Conservation (phyloP, 2,329 filamentous ascomycete genomes). For the Penicillium italicum region DNA sequence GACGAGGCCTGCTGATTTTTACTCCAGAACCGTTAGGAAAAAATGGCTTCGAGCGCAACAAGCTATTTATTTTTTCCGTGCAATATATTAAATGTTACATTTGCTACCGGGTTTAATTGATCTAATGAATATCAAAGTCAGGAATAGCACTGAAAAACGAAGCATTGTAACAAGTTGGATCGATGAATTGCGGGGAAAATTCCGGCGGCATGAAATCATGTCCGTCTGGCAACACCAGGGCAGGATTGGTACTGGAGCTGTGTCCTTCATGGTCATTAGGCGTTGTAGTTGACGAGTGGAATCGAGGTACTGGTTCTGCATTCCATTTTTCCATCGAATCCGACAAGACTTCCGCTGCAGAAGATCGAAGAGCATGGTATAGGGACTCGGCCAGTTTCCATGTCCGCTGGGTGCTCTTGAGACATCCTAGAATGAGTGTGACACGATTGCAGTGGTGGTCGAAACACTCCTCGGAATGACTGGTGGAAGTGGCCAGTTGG, state of each 20-base stretch:
- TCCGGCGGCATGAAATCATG: slow-evolving; percentile 28
- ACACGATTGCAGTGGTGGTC: slow-evolving; percentile 40
- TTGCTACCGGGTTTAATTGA: neutral
- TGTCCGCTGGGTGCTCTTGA: slow-evolving; percentile 31
- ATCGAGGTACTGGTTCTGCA: slow-evolving; percentile 23
- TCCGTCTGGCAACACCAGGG: slow-evolving; percentile 19
- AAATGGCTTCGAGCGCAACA: neutral
- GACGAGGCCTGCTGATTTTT: neutral
- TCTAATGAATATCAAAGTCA: slow-evolving; percentile 26
- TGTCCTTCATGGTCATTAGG: slow-evolving; percentile 19
- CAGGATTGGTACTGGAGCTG: slow-evolving; percentile 12
- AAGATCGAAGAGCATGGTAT: slow-evolving; percentile 26
- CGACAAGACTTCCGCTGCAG: slow-evolving; percentile 29
- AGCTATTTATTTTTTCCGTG: neutral
- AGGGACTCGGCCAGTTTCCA: slow-evolving; percentile 32
- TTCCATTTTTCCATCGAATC: slow-evolving; percentile 30
- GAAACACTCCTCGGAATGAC: slow-evolving; percentile 37
- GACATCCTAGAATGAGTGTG: slow-evolving; percentile 34
- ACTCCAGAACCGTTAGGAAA: neutral
- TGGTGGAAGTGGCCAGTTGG: slow-evolving; percentile 33
- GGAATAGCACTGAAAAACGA: slow-evolving; percentile 29
- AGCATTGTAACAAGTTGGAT: slow-evolving; percentile 32
- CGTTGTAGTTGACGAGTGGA: slow-evolving; percentile 19
- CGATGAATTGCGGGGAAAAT: slow-evolving; percentile 27
- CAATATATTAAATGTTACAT: neutral